Conservation (phyloP, 2,329 filamentous ascomycete genomes). For the Aplosporella prunicola region DNA sequence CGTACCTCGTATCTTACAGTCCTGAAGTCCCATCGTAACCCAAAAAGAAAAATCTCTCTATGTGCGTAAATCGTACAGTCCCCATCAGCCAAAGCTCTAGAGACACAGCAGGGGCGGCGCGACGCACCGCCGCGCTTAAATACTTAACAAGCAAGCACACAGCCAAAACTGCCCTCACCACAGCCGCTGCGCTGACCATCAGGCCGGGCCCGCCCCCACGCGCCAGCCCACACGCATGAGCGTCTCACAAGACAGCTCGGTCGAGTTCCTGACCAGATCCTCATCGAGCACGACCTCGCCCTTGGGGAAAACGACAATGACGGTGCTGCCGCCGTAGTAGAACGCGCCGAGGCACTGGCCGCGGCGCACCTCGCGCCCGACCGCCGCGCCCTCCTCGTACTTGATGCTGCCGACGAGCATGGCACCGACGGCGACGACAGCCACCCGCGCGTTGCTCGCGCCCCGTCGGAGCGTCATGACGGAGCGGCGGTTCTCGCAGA, state of each 20-base stretch:
- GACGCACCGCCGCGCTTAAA: too few species aligned
- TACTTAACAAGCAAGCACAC: too few species aligned
- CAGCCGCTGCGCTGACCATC: too few species aligned
- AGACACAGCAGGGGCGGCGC: too few species aligned
- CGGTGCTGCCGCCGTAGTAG: slow-evolving; percentile 35
- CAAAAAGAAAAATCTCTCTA: too few species aligned
- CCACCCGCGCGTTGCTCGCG: slow-evolving; percentile 21
- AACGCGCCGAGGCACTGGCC: slow-evolving; percentile 35
- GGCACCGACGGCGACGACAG: slow-evolving; percentile 34
- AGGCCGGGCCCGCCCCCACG: background rate
- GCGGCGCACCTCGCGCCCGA: slow-evolving; percentile 24
- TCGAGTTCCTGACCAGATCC: slow-evolving; percentile 32
- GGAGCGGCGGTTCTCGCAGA: slow-evolving; percentile 34
- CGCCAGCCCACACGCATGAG: slow-evolving; percentile 31
- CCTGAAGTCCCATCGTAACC: too few species aligned
- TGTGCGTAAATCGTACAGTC: too few species aligned
- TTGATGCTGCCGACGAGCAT: slow-evolving; percentile 37
- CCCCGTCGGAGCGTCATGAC: slow-evolving; percentile 30
- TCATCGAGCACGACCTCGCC: slow-evolving; percentile 29
- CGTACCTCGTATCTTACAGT: too few species aligned
- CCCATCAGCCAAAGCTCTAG: too few species aligned
- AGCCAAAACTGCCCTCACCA: too few species aligned
- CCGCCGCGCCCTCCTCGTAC: slow-evolving; percentile 28
- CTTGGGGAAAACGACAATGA: slow-evolving; percentile 31
- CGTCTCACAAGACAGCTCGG: slow-evolving; percentile 30